Evolutionary conservation across 192 early-diverging fungal species (phyloP).

Genomic region (Diversispora epigaea): DNA sequence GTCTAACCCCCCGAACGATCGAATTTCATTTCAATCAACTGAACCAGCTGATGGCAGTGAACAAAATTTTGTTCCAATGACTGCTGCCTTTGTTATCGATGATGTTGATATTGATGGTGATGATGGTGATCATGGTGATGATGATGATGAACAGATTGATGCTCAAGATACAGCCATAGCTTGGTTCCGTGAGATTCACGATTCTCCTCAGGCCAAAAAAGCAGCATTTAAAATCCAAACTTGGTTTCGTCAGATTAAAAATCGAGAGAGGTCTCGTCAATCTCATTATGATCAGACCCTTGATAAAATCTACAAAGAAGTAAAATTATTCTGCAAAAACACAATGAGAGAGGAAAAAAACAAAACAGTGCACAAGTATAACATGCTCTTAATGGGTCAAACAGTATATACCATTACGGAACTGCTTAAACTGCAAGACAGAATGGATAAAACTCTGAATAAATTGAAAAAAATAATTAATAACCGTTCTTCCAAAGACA

Average conservation of each 20-base stretch:
- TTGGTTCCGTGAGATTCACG: not conserved
- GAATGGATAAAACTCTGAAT: not conserved
- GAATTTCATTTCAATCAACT: not conserved
- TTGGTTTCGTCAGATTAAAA: not conserved
- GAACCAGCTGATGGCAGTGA: not conserved
- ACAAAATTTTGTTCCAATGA: not conserved
- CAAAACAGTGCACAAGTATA: not conserved
- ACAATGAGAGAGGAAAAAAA: not conserved
- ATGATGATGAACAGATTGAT: no score
- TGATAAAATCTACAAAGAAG: no score
- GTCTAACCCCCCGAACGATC: no score
- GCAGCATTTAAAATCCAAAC: conserved; percentile 1
- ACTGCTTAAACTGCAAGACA: not conserved
- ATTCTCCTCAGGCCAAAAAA: not conserved
- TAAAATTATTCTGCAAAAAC: not conserved
- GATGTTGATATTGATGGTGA: not conserved
- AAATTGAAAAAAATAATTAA: conserved; percentile 14
- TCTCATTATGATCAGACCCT: no score
- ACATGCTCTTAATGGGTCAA: not conserved
- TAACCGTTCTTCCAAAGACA: not conserved
- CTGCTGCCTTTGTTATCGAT: no score
- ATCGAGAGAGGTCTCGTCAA: not conserved
- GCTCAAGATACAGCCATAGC: no score
- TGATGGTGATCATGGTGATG: not conserved
- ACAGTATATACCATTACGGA: no score